Evolutionary conservation across 495 filamentous ascomycete genomes (phyloP).

Genomic region (Clohesyomyces aquaticus): DNA sequence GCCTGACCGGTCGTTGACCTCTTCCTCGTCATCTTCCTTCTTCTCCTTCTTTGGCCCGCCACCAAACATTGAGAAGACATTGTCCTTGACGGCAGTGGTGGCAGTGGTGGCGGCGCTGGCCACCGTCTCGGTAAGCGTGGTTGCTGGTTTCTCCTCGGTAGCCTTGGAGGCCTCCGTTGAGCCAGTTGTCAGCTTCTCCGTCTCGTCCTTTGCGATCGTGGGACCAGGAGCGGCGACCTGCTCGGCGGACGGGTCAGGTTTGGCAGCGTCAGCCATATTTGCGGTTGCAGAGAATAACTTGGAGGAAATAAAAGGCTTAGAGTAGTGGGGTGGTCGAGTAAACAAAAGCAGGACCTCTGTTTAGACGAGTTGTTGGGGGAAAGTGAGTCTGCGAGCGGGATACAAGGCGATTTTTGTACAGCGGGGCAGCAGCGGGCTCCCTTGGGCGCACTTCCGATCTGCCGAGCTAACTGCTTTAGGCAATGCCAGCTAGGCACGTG

Average conservation of each 20-base stretch:
- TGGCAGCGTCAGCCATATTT: conserved; percentile 36
- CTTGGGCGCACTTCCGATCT: not conserved
- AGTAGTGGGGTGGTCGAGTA: not conserved
- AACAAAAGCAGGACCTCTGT: not conserved
- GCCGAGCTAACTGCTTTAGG: not conserved
- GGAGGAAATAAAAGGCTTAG: not conserved
- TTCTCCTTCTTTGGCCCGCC: conserved; percentile 80
- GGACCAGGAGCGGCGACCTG: conserved; percentile 37
- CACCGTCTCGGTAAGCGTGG: conserved; percentile 49
- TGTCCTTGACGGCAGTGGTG: conserved; percentile 65
- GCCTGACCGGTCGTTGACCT: conserved; percentile 79
- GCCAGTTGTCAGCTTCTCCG: conserved; percentile 36
- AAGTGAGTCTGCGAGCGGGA: not conserved
- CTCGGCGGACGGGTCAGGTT: conserved; percentile 36
- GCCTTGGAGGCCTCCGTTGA: conserved; percentile 28
- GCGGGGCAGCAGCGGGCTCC: not conserved
- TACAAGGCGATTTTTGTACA: not conserved
- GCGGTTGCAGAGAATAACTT: not conserved
- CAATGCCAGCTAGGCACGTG: not conserved
- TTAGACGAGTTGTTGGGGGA: not conserved
- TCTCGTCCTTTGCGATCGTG: conserved; percentile 36
- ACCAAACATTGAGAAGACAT: conserved; percentile 97
- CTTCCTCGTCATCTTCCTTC: conserved; percentile 82
- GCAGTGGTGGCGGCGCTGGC: conserved; percentile 54
- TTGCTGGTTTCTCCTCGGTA: conserved; percentile 65